Evolutionary conservation across 331 rosid genomes (phyloP).

Genomic region (Prunus yedoensis): DNA sequence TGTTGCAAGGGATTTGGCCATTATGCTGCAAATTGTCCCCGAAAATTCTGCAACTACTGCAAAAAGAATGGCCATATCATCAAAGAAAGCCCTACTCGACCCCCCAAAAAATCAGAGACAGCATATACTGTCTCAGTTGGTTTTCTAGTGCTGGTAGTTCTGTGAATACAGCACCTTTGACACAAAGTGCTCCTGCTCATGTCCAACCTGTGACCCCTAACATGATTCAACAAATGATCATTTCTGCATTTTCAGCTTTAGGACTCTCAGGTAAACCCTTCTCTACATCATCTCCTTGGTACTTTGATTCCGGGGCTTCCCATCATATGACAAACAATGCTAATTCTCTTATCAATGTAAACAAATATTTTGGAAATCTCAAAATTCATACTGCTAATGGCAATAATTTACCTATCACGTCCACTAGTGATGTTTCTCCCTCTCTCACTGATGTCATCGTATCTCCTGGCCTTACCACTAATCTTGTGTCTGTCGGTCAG

Average conservation of each 20-base stretch:
- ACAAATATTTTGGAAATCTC: too few species aligned
- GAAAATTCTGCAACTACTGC: neutral
- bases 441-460: neutral
- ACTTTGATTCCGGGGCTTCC: too few species aligned
- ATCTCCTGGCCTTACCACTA: too few species aligned
- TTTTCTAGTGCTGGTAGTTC: too few species aligned
- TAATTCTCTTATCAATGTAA: too few species aligned
- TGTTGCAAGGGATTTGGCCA: neutral
- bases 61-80: neutral
- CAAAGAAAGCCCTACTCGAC: neutral
- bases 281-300: too few species aligned
- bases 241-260: conserved; percentile 6
- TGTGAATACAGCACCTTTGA: too few species aligned
- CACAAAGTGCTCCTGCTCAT: too few species aligned
- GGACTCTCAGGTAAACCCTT: neutral
- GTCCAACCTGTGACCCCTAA: neutral
- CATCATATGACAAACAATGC: too few species aligned
- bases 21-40: neutral
- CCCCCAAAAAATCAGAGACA: neutral
- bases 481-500: too few species aligned
- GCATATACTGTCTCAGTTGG: too few species aligned
- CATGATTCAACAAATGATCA: conserved; percentile 13
- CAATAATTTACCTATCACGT: neutral
- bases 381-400: conserved; percentile 16
- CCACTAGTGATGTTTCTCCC: neutral